A percentile compares a stretch with the other conserved stretches of the same genome.
These are phyloP conservation scores for Chlorella sp. DNA, from an alignment of 139 green algal genomes.

Conservation along the genomic window DNA sequence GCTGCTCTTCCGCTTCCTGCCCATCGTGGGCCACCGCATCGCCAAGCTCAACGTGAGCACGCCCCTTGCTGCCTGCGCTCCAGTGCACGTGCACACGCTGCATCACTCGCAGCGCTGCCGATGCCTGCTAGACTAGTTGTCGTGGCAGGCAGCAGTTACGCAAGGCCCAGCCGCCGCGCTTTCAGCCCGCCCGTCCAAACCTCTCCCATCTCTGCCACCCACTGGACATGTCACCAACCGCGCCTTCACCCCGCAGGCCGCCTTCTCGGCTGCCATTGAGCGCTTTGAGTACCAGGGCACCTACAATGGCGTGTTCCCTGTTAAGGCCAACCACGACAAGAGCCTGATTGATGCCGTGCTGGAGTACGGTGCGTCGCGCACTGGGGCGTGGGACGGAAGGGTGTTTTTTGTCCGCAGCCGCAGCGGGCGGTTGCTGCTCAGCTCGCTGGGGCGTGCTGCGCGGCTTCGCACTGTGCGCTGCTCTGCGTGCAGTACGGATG, in stretches of 20 bases:
- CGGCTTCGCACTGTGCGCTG: too few relatives aligned
- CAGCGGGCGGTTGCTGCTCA: background rate
- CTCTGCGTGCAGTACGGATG: too few relatives aligned
- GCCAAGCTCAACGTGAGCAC: conserved; percentile 42
- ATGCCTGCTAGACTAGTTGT: too few relatives aligned
- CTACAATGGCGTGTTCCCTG: conserved; percentile 70
- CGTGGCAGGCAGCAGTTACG: too few relatives aligned
- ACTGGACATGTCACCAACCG: too few relatives aligned
- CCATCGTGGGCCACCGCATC: conserved; percentile 54
- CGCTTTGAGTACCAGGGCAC: conserved; percentile 35
- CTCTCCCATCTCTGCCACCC: too few relatives aligned
- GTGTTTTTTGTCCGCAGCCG: background rate
- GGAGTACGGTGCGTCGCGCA: conserved; percentile 30
- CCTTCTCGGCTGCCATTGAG: conserved; percentile 42
- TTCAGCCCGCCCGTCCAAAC: too few relatives aligned
- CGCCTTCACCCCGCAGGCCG: conserved; percentile 16
- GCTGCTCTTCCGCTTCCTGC: conserved; percentile 62
- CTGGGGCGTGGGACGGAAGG: background rate
- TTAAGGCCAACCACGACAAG: conserved; percentile 76
- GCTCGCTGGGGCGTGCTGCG: too few relatives aligned
- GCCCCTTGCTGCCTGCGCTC: background rate
- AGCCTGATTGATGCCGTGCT: conserved; percentile 62
- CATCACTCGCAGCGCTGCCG: too few relatives aligned
- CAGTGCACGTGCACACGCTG: background rate
- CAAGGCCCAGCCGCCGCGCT: too few relatives aligned